These are phyloP conservation scores for Farysia itapuensis DNA, from an alignment of 1,284 basidiomycete genomes.

Conservation along the genomic window DNA sequence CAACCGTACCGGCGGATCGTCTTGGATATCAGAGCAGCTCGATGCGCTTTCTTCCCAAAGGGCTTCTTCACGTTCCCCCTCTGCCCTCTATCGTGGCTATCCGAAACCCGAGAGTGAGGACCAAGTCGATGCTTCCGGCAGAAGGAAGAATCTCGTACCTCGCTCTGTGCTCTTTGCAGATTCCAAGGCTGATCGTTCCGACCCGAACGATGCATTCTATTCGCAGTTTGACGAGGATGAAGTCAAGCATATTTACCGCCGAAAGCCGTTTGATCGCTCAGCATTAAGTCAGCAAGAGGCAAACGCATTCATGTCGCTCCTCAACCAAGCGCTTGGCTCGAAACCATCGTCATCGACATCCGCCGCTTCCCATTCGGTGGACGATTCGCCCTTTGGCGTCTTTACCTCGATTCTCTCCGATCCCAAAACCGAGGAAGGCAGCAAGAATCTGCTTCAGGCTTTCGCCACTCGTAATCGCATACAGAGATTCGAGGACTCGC, in stretches of 20 bases:
- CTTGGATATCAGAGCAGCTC: slow-evolving; percentile 25
- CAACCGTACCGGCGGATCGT: not conserved
- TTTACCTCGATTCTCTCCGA: slow-evolving; percentile 26
- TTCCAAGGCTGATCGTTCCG: slow-evolving; percentile 7
- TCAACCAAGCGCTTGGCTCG: slow-evolving; percentile 20
- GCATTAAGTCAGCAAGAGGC: slow-evolving; percentile 30
- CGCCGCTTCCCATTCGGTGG: not conserved
- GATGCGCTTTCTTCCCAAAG: slow-evolving; percentile 21
- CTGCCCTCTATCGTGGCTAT: too few species aligned
- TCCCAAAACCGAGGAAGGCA: slow-evolving; percentile 9
- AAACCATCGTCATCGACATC: not conserved
- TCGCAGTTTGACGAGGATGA: not conserved
- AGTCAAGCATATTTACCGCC: not conserved
- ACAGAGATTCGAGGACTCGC: slow-evolving; percentile 9
- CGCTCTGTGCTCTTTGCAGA: slow-evolving; percentile 33
- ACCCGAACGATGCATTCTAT: slow-evolving; percentile 3
- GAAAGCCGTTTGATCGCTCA: slow-evolving; percentile 16
- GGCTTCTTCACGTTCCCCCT: slow-evolving; percentile 1
- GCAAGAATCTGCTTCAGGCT: slow-evolving; percentile 12
- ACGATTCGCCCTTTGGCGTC: slow-evolving; percentile 14
- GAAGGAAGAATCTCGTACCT: slow-evolving; percentile 5
- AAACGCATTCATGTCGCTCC: slow-evolving; percentile 24
- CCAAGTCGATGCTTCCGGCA: not conserved
- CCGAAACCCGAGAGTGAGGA: not conserved
- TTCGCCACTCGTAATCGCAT: slow-evolving; percentile 23